Base-by-base conservation (phyloP, 2,329 filamentous ascomycete species). In the Calonectria pteridis region DNA sequence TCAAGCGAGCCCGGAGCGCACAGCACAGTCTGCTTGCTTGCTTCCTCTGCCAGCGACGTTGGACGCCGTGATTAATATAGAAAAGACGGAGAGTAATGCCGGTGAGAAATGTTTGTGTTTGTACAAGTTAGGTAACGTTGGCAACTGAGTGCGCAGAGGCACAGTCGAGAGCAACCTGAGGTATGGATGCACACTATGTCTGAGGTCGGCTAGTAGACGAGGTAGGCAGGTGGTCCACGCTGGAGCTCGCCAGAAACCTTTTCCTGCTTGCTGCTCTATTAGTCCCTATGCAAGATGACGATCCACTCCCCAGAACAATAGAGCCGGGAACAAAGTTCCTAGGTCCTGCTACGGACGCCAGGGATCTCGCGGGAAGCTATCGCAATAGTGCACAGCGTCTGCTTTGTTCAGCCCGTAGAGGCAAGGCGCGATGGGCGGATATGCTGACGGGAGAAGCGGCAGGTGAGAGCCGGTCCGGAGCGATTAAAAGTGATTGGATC, bases 371-470 rank as follows among this genome's bases (percentile, higher is more conserved):
- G 18, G 55, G 50, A 51, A 64, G 53, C 62, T 62, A 50, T 74
- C 58, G 64, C 68, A 64, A 67, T 28, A 20, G 65, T 29, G 64
- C 72, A 69, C 72, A 66, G 59, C 40, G 20, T 16, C 59, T 33
- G 26, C 16, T 20, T 64, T 64, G 59, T 49, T 26, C 51, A 10
- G 72, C 55, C 55, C 55, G 55, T 62, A 40, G 14, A 37, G 55
- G 55, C 33, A 74, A 59, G 69, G 65, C 55, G 69, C 64, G 55
- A 74, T 72, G 62, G 64, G 72, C 55, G 69, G 55, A 40, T 43
- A 33, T 33, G 62, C 23, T 50, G 50, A 49, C 28, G 37, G 33
- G 67, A 46, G 67, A 55, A 55, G 64, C 65, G 58, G 33, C 43
- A 43, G 63, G 50, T 20, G 58, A 31, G 37, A 58, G 59, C 66